phyloP scores from a whole-genome alignment of 805 yeast species.

The Komagataella pseudopastoris region DNA sequence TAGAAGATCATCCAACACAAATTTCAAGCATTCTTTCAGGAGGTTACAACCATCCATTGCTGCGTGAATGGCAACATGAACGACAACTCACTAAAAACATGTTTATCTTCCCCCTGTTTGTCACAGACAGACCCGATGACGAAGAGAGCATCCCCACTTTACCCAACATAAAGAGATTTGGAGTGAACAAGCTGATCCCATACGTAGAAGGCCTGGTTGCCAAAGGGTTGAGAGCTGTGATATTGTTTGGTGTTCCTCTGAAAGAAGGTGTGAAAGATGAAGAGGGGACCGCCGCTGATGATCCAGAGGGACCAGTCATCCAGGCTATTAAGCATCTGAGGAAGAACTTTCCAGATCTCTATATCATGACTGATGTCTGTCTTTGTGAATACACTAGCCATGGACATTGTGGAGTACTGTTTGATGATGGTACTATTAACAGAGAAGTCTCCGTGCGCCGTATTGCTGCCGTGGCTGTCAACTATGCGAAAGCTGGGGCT shows the following conservation, averaged over 20 bases:
- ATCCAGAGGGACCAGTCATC: conserved; percentile 92
- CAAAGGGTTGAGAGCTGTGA: conserved; percentile 78
- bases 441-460: conserved; percentile 65
- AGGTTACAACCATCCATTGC: conserved; percentile 83
- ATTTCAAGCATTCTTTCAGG: conserved; percentile 79
- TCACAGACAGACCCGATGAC: conserved; percentile 72
- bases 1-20: conserved; percentile 40
- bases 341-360: conserved; percentile 63
- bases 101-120: conserved; percentile 88
- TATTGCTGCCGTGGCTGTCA: conserved; percentile 88
- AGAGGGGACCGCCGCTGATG: conserved; percentile 84
- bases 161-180: conserved; percentile 83
- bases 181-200: conserved; percentile 64
- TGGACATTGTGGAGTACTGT: conserved; percentile 93
- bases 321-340: conserved; percentile 55
- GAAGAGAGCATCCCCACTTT: conserved; percentile 61
- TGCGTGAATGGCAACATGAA: conserved; percentile 86
- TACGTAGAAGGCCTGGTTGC: conserved; percentile 56
- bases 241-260: conserved; percentile 84
- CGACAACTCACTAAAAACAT: conserved; percentile 72
- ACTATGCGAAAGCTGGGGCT: conserved; percentile 93
- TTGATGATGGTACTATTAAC: conserved; percentile 78
- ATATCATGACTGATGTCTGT: conserved; percentile 89
- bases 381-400: conserved; percentile 93
- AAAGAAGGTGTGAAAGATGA: conserved; percentile 66